These are phyloP conservation scores for Camelina neglecta DNA, from an alignment of 345 rosid genomes.

Conservation along the genomic window DNA sequence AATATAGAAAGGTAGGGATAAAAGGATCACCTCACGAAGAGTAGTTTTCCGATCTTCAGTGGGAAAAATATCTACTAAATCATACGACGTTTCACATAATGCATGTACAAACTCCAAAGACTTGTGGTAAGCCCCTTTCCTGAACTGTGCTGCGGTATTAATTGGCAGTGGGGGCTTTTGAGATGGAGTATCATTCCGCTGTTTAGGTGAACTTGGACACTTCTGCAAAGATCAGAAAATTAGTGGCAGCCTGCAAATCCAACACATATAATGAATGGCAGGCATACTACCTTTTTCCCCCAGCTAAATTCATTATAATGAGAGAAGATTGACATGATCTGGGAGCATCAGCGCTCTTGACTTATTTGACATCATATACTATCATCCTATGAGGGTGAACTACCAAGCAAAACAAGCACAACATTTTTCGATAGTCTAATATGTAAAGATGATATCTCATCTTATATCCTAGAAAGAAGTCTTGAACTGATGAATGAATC, in stretches of 20 bases:
- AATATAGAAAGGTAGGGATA: constrained; percentile 7
- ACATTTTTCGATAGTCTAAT: background rate
- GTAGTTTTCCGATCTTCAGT: constrained; percentile 93
- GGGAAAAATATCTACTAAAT: constrained; percentile 92
- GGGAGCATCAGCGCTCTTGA: background rate
- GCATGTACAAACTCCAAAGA: constrained; percentile 93
- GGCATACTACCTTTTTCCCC: constrained; percentile 14
- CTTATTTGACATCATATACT: background rate
- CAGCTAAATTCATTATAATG: constrained; percentile 10
- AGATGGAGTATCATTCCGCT: constrained; percentile 65
- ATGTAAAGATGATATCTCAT: background rate
- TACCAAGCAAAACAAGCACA: background rate
- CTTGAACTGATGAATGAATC: background rate
- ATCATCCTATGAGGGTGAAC: background rate
- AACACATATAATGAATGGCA: constrained; percentile 9
- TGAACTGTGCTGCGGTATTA: constrained; percentile 66
- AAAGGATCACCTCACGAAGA: constrained; percentile 75
- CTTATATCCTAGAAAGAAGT: constrained; percentile 12
- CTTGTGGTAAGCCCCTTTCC: constrained; percentile 88
- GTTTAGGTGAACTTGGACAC: constrained; percentile 79
- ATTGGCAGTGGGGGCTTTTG: constrained; percentile 79
- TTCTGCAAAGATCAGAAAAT: constrained; percentile 55
- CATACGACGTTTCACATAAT: constrained; percentile 91
- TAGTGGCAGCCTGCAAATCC: constrained; percentile 21
- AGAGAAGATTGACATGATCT: constrained; percentile 14